Conservation (phyloP, 495 filamentous ascomycete species). For the Penicillium samsonianum region DNA sequence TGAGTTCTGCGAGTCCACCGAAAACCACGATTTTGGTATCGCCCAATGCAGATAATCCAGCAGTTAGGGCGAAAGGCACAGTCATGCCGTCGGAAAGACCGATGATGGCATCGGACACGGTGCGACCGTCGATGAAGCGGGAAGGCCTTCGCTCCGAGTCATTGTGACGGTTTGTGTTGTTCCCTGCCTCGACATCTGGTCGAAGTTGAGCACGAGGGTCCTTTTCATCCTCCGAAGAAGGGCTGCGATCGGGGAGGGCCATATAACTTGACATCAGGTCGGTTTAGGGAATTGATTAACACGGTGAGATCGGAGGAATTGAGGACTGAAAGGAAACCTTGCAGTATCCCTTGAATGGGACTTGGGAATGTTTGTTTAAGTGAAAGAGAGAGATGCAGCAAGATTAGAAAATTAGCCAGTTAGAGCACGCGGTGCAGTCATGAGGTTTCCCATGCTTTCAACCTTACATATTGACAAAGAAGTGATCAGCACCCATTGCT, state of each 20-base stretch:
- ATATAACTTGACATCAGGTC: conserved; percentile 44
- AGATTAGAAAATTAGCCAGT: neutral
- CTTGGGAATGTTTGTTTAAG: conserved; percentile 9
- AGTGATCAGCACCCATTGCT: conserved; percentile 20
- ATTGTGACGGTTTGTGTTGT: conserved; percentile 13
- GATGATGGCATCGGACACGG: conserved; percentile 61
- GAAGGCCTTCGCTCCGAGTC: conserved; percentile 17
- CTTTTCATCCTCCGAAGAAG: conserved; percentile 42
- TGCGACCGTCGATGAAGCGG: conserved; percentile 47
- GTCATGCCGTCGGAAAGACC: conserved; percentile 63
- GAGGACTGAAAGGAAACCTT: conserved; percentile 3
- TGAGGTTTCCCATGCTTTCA: neutral
- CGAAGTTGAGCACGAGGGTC: conserved; percentile 24
- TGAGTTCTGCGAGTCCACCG: conserved; percentile 58
- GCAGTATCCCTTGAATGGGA: conserved; percentile 11
- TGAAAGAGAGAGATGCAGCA: neutral
- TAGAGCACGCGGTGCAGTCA: conserved; percentile 3
- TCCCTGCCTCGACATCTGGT: conserved; percentile 27
- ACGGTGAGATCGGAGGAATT: conserved; percentile 22
- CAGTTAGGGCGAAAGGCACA: conserved; percentile 61
- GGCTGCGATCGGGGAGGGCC: conserved; percentile 33
- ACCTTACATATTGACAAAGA: neutral
- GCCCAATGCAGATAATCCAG: conserved; percentile 55
- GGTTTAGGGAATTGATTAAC: conserved; percentile 40
- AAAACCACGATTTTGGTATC: conserved; percentile 59